Conservation (phyloP, 2,329 filamentous ascomycete species). For the Cytospora schulzeri region DNA sequence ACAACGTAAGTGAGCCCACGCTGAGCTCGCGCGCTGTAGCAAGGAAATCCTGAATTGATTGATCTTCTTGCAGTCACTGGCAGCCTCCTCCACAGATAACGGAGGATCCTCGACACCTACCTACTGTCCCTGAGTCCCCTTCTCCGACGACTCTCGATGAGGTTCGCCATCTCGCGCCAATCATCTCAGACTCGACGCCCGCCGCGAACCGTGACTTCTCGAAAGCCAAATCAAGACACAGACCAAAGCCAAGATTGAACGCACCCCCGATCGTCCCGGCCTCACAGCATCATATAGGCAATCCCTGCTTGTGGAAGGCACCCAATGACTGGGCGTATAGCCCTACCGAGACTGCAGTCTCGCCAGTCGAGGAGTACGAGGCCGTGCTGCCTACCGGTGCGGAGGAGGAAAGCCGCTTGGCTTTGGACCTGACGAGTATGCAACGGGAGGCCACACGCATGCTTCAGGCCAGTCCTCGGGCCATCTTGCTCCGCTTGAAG, state of each 20-base stretch:
- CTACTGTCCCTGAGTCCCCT: slow-evolving; percentile 4
- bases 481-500: slow-evolving; percentile 58
- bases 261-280: slow-evolving; percentile 21
- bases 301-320: slow-evolving; percentile 27
- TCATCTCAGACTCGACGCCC: slow-evolving; percentile 5
- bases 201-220: neutral
- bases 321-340: slow-evolving; percentile 26
- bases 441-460: slow-evolving; percentile 58
- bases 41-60: too few species aligned
- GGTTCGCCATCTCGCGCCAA: slow-evolving; percentile 7
- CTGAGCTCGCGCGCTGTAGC: too few species aligned
- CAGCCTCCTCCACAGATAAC: neutral
- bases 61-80: neutral
- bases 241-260: slow-evolving; percentile 35
- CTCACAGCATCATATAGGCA: slow-evolving; percentile 11
- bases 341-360: slow-evolving; percentile 22
- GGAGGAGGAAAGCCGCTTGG: slow-evolving; percentile 31
- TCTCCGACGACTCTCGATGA: slow-evolving; percentile 7
- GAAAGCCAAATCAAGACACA: slow-evolving; percentile 28
- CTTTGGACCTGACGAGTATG: slow-evolving; percentile 42
- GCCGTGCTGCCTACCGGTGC: slow-evolving; percentile 5
- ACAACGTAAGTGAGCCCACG: slow-evolving; percentile 1
- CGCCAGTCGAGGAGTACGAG: neutral
- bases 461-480: slow-evolving; percentile 53
- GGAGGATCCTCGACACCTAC: slow-evolving; percentile 5